Conservation (phyloP, 768 basidiomycete species). For the Kwoniella heveanensis region DNA sequence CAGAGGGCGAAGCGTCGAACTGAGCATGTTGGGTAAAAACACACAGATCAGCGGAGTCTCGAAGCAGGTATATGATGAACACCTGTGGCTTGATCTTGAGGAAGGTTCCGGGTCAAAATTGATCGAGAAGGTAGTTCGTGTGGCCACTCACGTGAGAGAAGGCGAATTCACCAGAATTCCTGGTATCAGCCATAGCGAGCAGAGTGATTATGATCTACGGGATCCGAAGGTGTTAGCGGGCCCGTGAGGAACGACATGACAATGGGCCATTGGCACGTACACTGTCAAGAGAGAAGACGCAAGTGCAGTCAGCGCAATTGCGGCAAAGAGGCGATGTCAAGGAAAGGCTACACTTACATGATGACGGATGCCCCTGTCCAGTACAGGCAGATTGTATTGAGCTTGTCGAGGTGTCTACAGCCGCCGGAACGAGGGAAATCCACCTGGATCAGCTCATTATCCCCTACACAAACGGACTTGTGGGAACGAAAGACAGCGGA, state of each 20-base stretch:
- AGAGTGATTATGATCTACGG: conserved; percentile 61
- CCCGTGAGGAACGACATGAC: neutral
- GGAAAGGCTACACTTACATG: conserved; percentile 61
- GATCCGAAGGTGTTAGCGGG: too few species aligned
- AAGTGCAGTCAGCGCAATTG: neutral
- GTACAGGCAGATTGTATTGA: conserved; percentile 63
- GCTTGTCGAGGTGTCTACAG: conserved; percentile 30
- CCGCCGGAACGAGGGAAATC: neutral
- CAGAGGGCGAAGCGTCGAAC: conserved; percentile 67
- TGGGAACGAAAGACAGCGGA: too few species aligned
- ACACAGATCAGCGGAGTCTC: neutral
- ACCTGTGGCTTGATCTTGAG: too few species aligned
- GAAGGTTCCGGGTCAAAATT: too few species aligned
- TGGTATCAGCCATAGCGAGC: conserved; percentile 64
- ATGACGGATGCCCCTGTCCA: conserved; percentile 62
- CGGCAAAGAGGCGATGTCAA: too few species aligned
- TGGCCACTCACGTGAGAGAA: conserved; percentile 58
- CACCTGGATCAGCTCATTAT: neutral
- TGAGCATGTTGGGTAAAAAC: conserved; percentile 26
- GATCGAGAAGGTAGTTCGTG: too few species aligned
- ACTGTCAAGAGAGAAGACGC: neutral
- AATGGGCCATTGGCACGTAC: too few species aligned
- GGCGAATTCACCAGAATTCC: conserved; percentile 64
- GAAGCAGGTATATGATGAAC: too few species aligned
- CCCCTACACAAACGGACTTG: neutral